Conservation (phyloP, 139 green algal genomes). For the Chlorella sp. region DNA sequence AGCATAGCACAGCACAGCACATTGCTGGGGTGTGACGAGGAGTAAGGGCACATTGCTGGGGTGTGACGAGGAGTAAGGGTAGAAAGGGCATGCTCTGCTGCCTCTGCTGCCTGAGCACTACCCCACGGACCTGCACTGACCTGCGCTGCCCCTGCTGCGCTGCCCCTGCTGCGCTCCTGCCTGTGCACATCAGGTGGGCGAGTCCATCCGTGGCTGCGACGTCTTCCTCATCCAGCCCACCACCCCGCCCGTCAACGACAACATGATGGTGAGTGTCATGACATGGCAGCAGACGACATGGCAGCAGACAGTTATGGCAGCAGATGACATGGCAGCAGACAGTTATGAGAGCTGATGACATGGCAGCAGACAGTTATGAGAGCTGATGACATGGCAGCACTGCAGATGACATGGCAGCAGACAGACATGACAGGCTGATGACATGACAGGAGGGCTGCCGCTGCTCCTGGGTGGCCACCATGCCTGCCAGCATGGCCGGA, state of each 20-base stretch:
- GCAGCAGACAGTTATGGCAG: no score
- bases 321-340: no score
- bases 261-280: slow-evolving; percentile 94
- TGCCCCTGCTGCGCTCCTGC: background rate
- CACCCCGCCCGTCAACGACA: slow-evolving; percentile 95
- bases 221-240: slow-evolving; percentile 99
- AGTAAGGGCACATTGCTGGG: no score
- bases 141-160: background rate
- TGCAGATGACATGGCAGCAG: background rate
- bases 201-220: slow-evolving; percentile 98
- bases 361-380: no score
- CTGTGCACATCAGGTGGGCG: slow-evolving; percentile 76
- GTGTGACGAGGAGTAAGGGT: no score
- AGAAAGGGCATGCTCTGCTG: background rate
- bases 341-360: no score
- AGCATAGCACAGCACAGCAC: no score
- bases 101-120: background rate
- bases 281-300: no score
- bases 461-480: background rate
- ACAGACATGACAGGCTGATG: no score
- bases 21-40: no score
- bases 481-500: background rate
- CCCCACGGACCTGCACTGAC: no score
- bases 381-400: no score
- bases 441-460: background rate